These are phyloP conservation scores for Piedraia hortae DNA, from an alignment of 2,329 filamentous ascomycete genomes.

Conservation along the genomic window DNA sequence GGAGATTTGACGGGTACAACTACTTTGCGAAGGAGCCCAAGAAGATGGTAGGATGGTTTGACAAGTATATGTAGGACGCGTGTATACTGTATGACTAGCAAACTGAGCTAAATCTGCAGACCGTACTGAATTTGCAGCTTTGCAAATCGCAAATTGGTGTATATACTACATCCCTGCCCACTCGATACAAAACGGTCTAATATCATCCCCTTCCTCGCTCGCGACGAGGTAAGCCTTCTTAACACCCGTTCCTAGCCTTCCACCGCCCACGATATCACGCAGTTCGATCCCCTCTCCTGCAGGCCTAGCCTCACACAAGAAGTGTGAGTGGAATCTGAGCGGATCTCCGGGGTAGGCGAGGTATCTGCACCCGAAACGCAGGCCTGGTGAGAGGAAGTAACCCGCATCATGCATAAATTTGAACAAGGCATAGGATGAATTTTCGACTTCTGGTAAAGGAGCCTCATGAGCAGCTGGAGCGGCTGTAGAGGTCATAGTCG, in stretches of 20 bases:
- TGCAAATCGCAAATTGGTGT: constrained; percentile 16
- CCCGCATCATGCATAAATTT: constrained; percentile 49
- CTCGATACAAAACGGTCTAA: constrained; percentile 63
- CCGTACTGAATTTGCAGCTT: too few relatives aligned
- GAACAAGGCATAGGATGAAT: constrained; percentile 46
- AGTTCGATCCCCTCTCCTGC: constrained; percentile 74
- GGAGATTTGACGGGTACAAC: too few relatives aligned
- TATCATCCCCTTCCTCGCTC: constrained; percentile 25
- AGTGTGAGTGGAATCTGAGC: constrained; percentile 83
- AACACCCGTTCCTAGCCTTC: constrained; percentile 70
- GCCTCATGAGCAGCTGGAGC: too few relatives aligned
- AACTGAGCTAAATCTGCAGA: too few relatives aligned
- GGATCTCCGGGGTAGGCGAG: constrained; percentile 90
- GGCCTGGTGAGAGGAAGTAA: constrained; percentile 72
- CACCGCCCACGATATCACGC: constrained; percentile 62
- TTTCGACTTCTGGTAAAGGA: too few relatives aligned
- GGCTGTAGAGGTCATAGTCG: neutral
- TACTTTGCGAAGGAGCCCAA: too few relatives aligned
- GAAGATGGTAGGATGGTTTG: too few relatives aligned
- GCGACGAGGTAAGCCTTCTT: constrained; percentile 89
- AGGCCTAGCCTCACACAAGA: constrained; percentile 54
- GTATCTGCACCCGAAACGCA: constrained; percentile 85
- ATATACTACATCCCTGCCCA: constrained; percentile 61
- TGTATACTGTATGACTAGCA: too few relatives aligned
- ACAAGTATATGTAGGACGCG: too few relatives aligned